phyloP scores from a whole-genome alignment of 2,329 filamentous ascomycete species.

The Chalara sp. region DNA sequence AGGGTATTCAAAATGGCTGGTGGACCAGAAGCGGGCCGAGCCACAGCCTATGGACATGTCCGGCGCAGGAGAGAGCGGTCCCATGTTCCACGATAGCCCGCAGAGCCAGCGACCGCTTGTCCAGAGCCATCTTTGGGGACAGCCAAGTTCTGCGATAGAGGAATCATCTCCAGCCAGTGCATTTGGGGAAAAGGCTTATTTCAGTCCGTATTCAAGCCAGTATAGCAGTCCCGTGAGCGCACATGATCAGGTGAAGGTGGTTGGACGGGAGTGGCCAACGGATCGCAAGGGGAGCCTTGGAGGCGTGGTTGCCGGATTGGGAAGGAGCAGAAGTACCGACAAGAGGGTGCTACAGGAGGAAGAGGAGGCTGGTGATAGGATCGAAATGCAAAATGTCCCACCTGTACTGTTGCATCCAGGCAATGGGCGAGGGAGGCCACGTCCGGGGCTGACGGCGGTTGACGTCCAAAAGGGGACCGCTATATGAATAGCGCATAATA shows the following conservation, averaged over 20 bases:
- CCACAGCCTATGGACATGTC: slow-evolving; percentile 1
- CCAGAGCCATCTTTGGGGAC: slow-evolving; percentile 25
- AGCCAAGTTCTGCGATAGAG: slow-evolving; percentile 18
- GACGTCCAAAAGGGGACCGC: too few species aligned
- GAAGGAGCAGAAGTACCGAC: slow-evolving; percentile 3
- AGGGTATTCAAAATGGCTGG: slow-evolving; percentile 19
- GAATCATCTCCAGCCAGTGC: slow-evolving; percentile 28
- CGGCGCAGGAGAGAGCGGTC: slow-evolving; percentile 28
- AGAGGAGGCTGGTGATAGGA: slow-evolving; percentile 14
- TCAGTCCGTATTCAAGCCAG: slow-evolving; percentile 54
- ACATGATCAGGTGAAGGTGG: slow-evolving; percentile 5
- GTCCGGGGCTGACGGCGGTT: neutral
- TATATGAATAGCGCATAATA: too few species aligned
- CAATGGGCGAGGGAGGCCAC: slow-evolving; percentile 11
- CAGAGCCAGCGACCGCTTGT: slow-evolving; percentile 44
- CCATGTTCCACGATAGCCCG: slow-evolving; percentile 40
- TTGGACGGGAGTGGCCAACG: slow-evolving; percentile 12
- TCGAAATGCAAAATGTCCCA: slow-evolving; percentile 17
- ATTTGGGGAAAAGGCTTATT: slow-evolving; percentile 36
- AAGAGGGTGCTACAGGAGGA: slow-evolving; percentile 11
- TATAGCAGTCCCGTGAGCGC: slow-evolving; percentile 47
- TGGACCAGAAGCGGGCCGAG: slow-evolving; percentile 7
- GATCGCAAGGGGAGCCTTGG: slow-evolving; percentile 15
- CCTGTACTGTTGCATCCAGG: slow-evolving; percentile 22
- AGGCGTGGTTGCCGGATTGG: neutral